Evolutionary conservation across 2,329 filamentous ascomycete genomes (phyloP), one percentile per base, ranked within the genome.

Genomic region (Spiromastix sp.): DNA sequence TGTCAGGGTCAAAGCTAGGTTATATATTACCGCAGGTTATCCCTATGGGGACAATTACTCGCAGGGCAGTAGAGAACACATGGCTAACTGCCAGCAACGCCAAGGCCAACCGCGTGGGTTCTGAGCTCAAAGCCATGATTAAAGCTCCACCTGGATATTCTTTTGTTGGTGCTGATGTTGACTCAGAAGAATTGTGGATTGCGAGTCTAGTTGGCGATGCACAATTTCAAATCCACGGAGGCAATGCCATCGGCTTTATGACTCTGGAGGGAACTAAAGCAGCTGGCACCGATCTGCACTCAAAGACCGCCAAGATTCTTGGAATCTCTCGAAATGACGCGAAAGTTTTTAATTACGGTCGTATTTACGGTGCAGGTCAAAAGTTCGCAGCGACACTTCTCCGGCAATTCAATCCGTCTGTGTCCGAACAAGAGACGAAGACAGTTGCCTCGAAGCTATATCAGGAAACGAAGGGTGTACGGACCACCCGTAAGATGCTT

Each of bases 191-290:
- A 58, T 71, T 98, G 5, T 98, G 93, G 91, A 98, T 98, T 50
- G 93, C 91, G 3, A 94, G 85, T 57, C 70, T 98, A 2, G 76
- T 98, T 2, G 91, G 91, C 16, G 91, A 98, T 56, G 85, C 91
- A 3, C 86, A 87, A 16, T 98, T 98, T 64, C 81, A 85, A 51
- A 68, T 98, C 1, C 91, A 98, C 48, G 93, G 91, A 27, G 93
- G 91, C 35, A 96, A 95, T 54, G 91, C 93, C 2, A 84, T 98
- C 39, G 91, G 93, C 0, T 98, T 98, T 66, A 98, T 98, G 93
- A 98, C 91, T 0, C 68, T 98, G 1, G 93, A 98, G 63, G 89
- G 91, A 10, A 91, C 85, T 32, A 96, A 98, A 61, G 79, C 85
- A 4, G 85, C 84, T 2, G 89, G 89, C 3, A 98, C 89, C 0